Conservation (phyloP, 306 rosid species). For the Acacia confusa region DNA sequence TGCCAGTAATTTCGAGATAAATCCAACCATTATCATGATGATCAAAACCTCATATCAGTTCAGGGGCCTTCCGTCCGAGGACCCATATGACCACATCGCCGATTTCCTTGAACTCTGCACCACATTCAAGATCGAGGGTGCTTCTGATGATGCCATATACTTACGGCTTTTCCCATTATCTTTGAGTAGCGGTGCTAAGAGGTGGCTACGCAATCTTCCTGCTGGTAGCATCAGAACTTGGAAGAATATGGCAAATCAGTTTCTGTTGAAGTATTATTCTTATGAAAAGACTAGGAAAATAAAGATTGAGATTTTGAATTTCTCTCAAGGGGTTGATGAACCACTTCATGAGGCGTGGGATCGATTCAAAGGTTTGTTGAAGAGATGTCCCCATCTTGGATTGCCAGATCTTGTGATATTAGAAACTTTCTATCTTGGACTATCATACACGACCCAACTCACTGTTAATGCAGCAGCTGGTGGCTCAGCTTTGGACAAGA, state of each 20-base stretch:
- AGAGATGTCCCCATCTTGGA: background rate
- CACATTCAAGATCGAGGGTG: background rate
- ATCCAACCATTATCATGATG: background rate
- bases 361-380: background rate
- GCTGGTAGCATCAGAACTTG: background rate
- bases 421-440: background rate
- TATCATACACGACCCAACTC: too few species aligned
- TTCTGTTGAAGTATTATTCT: background rate
- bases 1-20: background rate
- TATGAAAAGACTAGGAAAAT: accelerated
- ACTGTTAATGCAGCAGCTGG: background rate
- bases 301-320: background rate
- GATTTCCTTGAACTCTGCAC: background rate
- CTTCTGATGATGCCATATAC: background rate
- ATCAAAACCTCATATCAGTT: background rate
- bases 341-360: background rate
- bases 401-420: background rate
- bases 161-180: background rate
- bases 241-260: background rate
- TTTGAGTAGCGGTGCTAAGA: background rate
- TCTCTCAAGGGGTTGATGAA: background rate
- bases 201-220: background rate
- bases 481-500: background rate
- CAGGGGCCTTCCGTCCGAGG: background rate
- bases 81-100: background rate